Evolutionary conservation across 257 asterid genomes (phyloP), one percentile per base, ranked within the genome.

Genomic region (Solanum tarijense): DNA sequence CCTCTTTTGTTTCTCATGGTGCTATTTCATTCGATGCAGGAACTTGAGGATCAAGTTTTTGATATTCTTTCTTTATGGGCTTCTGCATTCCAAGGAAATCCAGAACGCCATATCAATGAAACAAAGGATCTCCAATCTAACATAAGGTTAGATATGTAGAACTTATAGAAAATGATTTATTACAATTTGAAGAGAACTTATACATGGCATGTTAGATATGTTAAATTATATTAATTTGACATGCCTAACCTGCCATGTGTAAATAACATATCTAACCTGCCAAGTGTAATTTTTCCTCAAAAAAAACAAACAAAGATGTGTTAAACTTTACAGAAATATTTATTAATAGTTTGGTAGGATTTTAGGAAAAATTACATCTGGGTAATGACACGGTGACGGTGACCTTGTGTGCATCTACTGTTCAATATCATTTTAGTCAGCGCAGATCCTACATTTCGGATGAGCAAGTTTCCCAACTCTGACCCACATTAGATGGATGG

Each of bases 11-110:
- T 78, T 71, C 88, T 74, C 87, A 83, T 73, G 85, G 87, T 84
- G 76, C 85, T 68, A n/a, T 83, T 89, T 89, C 90, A 86, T 82
- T 93, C 88, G 84, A 88, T 91, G 91, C 93, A 97, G 99, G 99
- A 96, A 93, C 94, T 96, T 84, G 94, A 93, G 43, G 98, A 94
- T 89, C 98, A 97, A 90, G 98, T 94, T 90, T 97, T 97, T 88
- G 99, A 97, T 92, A 93, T 97, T 89, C 98, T 97, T 83, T 96
- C 98, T 35, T 87, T 97, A 86, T 97, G 99, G 99, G 95, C 98
- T 68, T 90, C 98, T 71, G 86, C 93, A 88, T 97, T 97, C 89
- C 92, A 90, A 86, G 94, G 94, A 89, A 92, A 92, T 91, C 90
- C 90, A 81, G 93, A 91, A 88, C 89, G 89, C 60, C 91, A 90